These are phyloP conservation scores for Neurospora sp. DNA, from an alignment of 2,329 filamentous ascomycete species.

Conservation along the genomic window DNA sequence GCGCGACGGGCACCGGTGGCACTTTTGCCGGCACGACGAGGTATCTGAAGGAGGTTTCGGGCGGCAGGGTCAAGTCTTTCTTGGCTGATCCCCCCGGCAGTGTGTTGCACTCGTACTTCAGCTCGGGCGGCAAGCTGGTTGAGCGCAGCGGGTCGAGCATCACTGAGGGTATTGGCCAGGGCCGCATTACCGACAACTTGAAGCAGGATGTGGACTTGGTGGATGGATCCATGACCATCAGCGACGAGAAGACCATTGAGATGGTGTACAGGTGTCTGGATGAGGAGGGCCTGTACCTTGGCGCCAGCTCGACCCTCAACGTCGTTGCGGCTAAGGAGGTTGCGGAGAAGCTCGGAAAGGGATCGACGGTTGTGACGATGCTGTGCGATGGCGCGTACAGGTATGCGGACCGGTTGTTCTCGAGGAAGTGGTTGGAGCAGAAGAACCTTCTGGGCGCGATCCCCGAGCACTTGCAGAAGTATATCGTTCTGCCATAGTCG, in stretches of 20 bases:
- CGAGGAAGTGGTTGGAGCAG: constrained; percentile 75
- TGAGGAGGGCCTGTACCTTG: constrained; percentile 90
- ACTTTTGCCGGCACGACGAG: constrained; percentile 83
- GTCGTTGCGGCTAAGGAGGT: constrained; percentile 93
- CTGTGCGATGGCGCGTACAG: constrained; percentile 95
- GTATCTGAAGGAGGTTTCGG: constrained; percentile 75
- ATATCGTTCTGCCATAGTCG: constrained; percentile 74
- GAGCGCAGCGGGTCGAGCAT: constrained; percentile 81
- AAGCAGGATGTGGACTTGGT: constrained; percentile 72
- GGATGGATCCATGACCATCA: constrained; percentile 75
- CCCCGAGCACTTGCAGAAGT: constrained; percentile 78
- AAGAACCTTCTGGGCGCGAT: constrained; percentile 78
- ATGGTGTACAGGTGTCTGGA: constrained; percentile 97
- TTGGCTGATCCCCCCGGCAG: constrained; percentile 90
- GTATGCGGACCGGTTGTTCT: constrained; percentile 91
- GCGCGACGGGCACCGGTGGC: constrained; percentile 84
- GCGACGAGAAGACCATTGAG: constrained; percentile 88
- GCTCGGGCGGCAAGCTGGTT: constrained; percentile 70
- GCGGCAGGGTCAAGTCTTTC: constrained; percentile 73
- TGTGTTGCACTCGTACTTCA: constrained; percentile 86
- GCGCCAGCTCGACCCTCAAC: constrained; percentile 87
- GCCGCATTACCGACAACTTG: constrained; percentile 91
- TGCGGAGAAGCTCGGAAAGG: constrained; percentile 78
- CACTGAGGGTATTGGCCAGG: constrained; percentile 96
- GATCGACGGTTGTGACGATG: constrained; percentile 85